Conservation (phyloP, 2,329 filamentous ascomycete species). For the Torrubiellomyces zombiae region DNA sequence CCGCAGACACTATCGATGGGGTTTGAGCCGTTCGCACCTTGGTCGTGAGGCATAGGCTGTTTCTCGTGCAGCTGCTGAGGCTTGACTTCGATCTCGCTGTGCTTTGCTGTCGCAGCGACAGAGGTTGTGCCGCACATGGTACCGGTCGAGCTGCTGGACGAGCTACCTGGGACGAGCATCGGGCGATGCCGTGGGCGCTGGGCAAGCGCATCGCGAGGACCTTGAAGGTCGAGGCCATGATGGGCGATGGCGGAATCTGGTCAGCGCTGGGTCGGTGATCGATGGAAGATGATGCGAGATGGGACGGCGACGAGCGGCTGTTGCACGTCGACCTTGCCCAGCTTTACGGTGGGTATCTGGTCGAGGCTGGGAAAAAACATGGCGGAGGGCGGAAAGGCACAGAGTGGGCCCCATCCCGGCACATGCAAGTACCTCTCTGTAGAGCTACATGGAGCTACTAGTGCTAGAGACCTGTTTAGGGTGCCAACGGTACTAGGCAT, state of each 20-base stretch:
- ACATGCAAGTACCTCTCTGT: too few relatives aligned
- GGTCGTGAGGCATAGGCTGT: slow-evolving; percentile 4
- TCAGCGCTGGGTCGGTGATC: too few relatives aligned
- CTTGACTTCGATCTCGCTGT: slow-evolving; percentile 1
- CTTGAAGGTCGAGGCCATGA: slow-evolving; percentile 16
- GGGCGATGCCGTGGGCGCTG: slow-evolving; percentile 9
- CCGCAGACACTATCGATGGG: slow-evolving; percentile 2
- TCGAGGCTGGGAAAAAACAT: too few relatives aligned
- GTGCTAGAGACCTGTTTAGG: too few relatives aligned
- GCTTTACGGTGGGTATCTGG: too few relatives aligned
- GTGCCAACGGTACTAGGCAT: too few relatives aligned
- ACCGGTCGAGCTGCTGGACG: slow-evolving; percentile 6
- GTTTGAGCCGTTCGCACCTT: slow-evolving; percentile 1
- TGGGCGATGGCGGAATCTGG: too few relatives aligned
- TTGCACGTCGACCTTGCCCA: too few relatives aligned
- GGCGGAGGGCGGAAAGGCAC: too few relatives aligned
- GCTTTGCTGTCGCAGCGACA: slow-evolving; percentile 5
- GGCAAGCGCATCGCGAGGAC: slow-evolving; percentile 16
- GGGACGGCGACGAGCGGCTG: neutral
- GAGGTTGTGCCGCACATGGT: slow-evolving; percentile 9
- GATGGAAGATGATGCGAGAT: too few relatives aligned
- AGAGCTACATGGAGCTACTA: too few relatives aligned
- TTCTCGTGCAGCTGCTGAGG: slow-evolving; percentile 1
- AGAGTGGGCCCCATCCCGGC: too few relatives aligned
- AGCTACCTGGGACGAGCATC: slow-evolving; percentile 13